phyloP scores from a whole-genome alignment of 164 flowering plant genomes.

The Macadamia tetraphylla region DNA sequence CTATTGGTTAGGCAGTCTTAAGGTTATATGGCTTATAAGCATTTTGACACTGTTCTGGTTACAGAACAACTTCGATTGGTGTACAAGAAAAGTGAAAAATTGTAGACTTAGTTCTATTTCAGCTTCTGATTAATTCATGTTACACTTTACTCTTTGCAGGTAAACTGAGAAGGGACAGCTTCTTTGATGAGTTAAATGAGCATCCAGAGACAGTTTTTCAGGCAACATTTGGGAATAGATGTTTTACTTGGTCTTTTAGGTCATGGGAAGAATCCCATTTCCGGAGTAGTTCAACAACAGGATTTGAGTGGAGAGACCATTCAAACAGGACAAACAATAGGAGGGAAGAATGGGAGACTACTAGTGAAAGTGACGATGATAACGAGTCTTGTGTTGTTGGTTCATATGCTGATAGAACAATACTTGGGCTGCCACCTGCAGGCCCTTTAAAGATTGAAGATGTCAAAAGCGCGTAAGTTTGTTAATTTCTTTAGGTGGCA shows the following conservation, averaged over 20 bases:
- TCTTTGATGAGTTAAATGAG: conserved; percentile 37
- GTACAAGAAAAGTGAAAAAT: too few relatives aligned
- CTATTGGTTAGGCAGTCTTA: neutral
- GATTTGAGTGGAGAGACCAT: conserved; percentile 60
- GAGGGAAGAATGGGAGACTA: conserved; percentile 25
- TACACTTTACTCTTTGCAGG: conserved; percentile 29
- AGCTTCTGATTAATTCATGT: neutral
- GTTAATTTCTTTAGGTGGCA: neutral
- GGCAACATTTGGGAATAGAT: conserved; percentile 48
- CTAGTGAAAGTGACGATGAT: conserved; percentile 42
- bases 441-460: conserved; percentile 85
- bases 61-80: too few relatives aligned
- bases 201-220: conserved; percentile 41
- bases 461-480: conserved; percentile 84
- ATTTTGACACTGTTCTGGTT: too few relatives aligned
- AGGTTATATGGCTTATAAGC: neutral
- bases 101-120: too few relatives aligned
- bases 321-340: conserved; percentile 27
- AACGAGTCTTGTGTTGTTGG: conserved; percentile 42
- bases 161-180: conserved; percentile 26
- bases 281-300: conserved; percentile 27
- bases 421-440: conserved; percentile 67
- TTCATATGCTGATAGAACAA: conserved; percentile 50
- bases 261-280: conserved; percentile 23
- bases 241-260: conserved; percentile 52